Conservation (phyloP, 192 early-diverging fungal genomes). For the Thamnidium elegans region DNA sequence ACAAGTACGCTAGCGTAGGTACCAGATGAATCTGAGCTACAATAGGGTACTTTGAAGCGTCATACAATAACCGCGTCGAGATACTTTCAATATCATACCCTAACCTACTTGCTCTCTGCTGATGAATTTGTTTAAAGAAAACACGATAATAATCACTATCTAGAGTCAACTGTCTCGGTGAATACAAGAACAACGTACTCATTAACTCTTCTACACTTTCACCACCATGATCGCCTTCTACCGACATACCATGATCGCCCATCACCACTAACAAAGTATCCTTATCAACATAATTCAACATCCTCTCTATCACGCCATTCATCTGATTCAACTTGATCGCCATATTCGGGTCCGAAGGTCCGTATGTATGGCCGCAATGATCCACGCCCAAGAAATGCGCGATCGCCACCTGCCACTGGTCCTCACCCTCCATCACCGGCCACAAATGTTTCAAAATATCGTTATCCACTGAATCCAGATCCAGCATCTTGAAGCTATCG, state of each 20-base stretch:
- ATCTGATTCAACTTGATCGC: conserved; percentile 81
- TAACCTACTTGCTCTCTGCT: conserved; percentile 8
- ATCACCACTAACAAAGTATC: conserved; percentile 85
- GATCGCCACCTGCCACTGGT: conserved; percentile 75
- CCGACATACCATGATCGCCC: conserved; percentile 98
- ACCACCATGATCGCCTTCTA: conserved; percentile 94
- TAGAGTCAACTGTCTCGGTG: conserved; percentile 47
- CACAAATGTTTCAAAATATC: conserved; percentile 67
- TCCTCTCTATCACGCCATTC: conserved; percentile 69
- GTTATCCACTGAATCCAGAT: conserved; percentile 93
- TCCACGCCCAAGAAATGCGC: conserved; percentile 96
- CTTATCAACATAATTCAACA: conserved; percentile 65
- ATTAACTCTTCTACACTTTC: conserved; percentile 89
- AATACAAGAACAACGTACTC: conserved; percentile 83
- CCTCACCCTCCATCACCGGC: conserved; percentile 33
- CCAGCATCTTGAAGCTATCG: conserved; percentile 76
- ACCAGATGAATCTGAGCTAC: conserved; percentile 92
- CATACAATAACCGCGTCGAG: conserved; percentile 17
- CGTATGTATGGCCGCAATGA: conserved; percentile 92
- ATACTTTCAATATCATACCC: conserved; percentile 24
- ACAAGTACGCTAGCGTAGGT: conserved; percentile 72
- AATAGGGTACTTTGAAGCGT: conserved; percentile 42
- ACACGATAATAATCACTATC: conserved; percentile 8
- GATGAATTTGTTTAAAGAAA: conserved; percentile 22
- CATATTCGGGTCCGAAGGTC: conserved; percentile 86